Percentiles rank a stretch among this genome's conserved stretches.
phyloP scores from a whole-genome alignment of 352 stramenopile species.

The Pythium aphanidermatum region DNA sequence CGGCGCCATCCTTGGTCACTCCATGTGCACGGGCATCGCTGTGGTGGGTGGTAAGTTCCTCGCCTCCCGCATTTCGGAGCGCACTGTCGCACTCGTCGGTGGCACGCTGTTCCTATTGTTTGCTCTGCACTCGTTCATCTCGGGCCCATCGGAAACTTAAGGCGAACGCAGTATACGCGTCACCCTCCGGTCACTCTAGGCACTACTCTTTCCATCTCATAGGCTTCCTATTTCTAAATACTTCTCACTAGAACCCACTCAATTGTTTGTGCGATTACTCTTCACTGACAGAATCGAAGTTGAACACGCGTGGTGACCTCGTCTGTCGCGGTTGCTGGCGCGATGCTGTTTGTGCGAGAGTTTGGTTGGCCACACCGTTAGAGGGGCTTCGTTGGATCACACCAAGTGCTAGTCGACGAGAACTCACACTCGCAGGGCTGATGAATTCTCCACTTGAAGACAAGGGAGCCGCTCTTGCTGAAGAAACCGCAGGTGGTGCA shows the following conservation, averaged over 20 bases:
- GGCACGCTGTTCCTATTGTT: slow-evolving; percentile 97
- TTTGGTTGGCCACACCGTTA: too few species aligned
- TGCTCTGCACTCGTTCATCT: slow-evolving; percentile 94
- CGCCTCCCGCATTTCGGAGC: slow-evolving; percentile 96
- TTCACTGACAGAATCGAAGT: slow-evolving; percentile 28
- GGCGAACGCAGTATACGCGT: too few species aligned
- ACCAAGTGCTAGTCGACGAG: neutral
- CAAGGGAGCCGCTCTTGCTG: neutral
- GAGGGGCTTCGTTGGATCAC: slow-evolving; percentile 4
- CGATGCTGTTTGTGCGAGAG: slow-evolving; percentile 3
- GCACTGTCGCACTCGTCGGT: slow-evolving; percentile 95
- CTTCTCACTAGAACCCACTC: slow-evolving; percentile 1
- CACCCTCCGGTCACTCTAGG: neutral
- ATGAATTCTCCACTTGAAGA: neutral
- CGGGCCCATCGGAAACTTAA: slow-evolving; percentile 46
- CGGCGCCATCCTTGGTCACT: slow-evolving; percentile 95
- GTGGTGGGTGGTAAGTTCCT: slow-evolving; percentile 97
- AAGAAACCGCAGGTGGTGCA: too few species aligned
- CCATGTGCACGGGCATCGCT: slow-evolving; percentile 97
- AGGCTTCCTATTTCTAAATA: neutral
- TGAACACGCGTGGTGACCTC: slow-evolving; percentile 30
- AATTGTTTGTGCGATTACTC: slow-evolving; percentile 13
- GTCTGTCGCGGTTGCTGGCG: slow-evolving; percentile 2
- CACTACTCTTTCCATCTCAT: neutral
- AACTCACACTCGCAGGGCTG: neutral